phyloP scores from a whole-genome alignment of 2,329 filamentous ascomycete species.

The Colletotrichum chrysophilum region DNA sequence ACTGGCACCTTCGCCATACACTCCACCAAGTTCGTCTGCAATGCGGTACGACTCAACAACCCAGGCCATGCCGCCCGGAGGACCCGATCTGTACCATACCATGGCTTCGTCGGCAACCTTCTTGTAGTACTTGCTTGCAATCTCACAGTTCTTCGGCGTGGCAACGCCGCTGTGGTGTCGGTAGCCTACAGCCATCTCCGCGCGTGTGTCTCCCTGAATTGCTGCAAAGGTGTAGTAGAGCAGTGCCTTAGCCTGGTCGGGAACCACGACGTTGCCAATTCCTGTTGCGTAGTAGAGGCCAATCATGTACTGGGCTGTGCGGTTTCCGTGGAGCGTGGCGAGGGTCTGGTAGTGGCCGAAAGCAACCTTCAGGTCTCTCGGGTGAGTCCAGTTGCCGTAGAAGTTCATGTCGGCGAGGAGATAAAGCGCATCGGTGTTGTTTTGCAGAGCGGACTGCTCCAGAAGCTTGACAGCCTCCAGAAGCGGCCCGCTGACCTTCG shows the following conservation, averaged over 20 bases:
- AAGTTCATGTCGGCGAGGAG: constrained; percentile 95
- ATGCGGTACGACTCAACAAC: constrained; percentile 81
- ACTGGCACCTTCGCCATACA: constrained; percentile 95
- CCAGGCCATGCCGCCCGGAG: constrained; percentile 84
- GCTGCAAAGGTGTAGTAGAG: constrained; percentile 96
- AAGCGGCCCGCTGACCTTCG: constrained; percentile 46
- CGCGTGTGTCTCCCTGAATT: constrained; percentile 78
- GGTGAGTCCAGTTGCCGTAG: constrained; percentile 91
- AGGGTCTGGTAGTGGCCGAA: constrained; percentile 84
- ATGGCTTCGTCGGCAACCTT: constrained; percentile 93
- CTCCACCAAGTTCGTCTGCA: constrained; percentile 87
- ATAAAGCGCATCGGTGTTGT: constrained; percentile 84
- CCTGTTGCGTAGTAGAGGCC: constrained; percentile 96
- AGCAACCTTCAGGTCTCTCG: constrained; percentile 78
- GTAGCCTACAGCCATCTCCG: constrained; percentile 93
- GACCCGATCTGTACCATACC: constrained; percentile 84
- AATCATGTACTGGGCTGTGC: constrained; percentile 93
- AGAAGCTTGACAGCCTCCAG: constrained; percentile 57
- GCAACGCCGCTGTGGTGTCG: constrained; percentile 86
- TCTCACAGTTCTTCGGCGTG: constrained; percentile 83
- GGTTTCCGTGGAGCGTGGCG: constrained; percentile 80
- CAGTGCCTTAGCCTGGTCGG: constrained; percentile 89
- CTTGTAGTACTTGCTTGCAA: constrained; percentile 88
- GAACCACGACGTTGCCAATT: constrained; percentile 78
- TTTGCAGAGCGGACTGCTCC: constrained; percentile 55